Evolutionary conservation across 306 rosid genomes (phyloP), one percentile per base, ranked within the genome.

Genomic region (Boehmeria nivea): DNA sequence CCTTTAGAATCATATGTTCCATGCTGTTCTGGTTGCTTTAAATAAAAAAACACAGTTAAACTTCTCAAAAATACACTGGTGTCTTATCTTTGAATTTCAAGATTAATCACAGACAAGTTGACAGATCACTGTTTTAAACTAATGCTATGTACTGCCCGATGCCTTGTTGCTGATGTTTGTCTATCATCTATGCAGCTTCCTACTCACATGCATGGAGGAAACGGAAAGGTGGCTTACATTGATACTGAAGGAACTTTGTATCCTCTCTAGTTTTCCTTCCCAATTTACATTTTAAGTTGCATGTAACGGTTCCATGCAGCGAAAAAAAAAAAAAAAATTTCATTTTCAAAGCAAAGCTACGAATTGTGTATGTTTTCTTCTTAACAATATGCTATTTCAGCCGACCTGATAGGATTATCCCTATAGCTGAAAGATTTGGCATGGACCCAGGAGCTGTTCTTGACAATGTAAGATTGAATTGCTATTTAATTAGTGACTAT

Each of bases 191-290:
- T 38, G 70, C 83, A 90, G 98, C 91, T 90, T 65, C 98, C 98
- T 40, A 84, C 82, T 22, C 66, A 51, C 65, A 90, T 90, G 97
- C 68, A 68, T 38, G 97, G 97, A 73, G 97, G 97, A 64, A 86
- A 84, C 48, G 97, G 97, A 63, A 90, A 90, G 78, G 95, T 90
- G 73, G 97, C 97, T 49, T 86, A 86, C 84, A 84, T 91, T 60
- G 98, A 91, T 72, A 91, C 98, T 15, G 96, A 91, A 77, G 98
- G 95, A 63, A 91, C 98, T 46, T 91, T 91, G 98, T 84, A 87
- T 78, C 88, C 67, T 72, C 59, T 58, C 36, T 64, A 49, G 43
- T 59, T 51, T 25, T n/a, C n/a, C n/a, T 28, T 56, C 54, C 52
- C 47, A 23, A 63, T 57, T 48, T 8, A 40, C 34, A n/a, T 43